These are phyloP conservation scores for Circinella umbellata DNA, from an alignment of 371 early-diverging fungal species.

Conservation along the genomic window DNA sequence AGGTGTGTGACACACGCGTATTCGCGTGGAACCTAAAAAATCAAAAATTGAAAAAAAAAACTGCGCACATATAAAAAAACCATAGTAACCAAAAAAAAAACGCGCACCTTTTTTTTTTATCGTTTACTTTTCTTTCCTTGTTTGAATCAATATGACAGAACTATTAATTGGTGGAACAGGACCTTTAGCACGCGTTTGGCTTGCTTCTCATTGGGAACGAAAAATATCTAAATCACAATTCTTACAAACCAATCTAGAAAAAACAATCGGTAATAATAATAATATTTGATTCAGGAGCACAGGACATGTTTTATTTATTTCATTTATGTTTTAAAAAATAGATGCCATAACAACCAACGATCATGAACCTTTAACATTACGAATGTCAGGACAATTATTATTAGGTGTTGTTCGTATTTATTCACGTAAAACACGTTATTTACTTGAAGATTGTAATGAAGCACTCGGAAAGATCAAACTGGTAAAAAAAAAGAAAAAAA, in stretches of 20 bases:
- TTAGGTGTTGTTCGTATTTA: constrained; percentile 97
- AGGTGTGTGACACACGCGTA: no score
- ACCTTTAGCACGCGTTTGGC: constrained; percentile 96
- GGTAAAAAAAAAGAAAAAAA: no score
- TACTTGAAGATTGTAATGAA: constrained; percentile 98
- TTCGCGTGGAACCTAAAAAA: no score
- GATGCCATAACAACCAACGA: constrained; percentile 85
- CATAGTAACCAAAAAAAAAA: no score
- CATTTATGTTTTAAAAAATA: no score
- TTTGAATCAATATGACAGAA: constrained; percentile 11
- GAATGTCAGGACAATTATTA: constrained; percentile 95
- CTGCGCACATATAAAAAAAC: no score
- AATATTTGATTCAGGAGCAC: background rate
- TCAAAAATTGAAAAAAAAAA: no score
- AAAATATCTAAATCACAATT: constrained; percentile 96
- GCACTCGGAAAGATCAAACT: constrained; percentile 94
- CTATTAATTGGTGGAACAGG: constrained; percentile 80
- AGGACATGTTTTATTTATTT: no score
- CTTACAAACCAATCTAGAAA: constrained; percentile 86
- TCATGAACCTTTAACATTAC: constrained; percentile 85
- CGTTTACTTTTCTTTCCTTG: no score
- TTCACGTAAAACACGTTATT: constrained; percentile 94
- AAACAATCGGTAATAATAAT: constrained; percentile 73
- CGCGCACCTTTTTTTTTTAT: no score
- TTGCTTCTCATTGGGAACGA: constrained; percentile 97